Percentiles rank a stretch among this genome's conserved stretches.
Evolutionary conservation across 805 yeast species (phyloP).

Genomic region (Sugiyamaella qingdaonensis): DNA sequence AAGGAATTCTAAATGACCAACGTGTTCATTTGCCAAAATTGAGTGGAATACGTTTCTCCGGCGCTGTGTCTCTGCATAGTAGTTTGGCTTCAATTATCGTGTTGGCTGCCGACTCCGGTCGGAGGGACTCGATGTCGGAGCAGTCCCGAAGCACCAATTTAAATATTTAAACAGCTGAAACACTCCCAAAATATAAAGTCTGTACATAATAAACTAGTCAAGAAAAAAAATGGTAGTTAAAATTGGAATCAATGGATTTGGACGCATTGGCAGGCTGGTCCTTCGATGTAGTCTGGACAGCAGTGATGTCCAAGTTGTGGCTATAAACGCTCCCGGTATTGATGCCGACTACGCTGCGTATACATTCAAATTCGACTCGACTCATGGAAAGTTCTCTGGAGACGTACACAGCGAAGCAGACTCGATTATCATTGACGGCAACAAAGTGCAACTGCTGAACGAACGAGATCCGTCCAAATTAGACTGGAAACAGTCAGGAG

Average conservation of each 20-base stretch:
- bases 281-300: slow-evolving; percentile 73
- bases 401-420: slow-evolving; percentile 52
- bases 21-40: no score
- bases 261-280: slow-evolving; percentile 86
- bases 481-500: slow-evolving; percentile 82
- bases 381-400: slow-evolving; percentile 82
- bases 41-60: no score
- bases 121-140: background rate
- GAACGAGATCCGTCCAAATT: slow-evolving; percentile 81
- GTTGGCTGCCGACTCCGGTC: no score
- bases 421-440: slow-evolving; percentile 62
- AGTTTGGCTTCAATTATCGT: no score
- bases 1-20: no score
- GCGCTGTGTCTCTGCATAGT: no score
- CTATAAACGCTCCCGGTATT: slow-evolving; percentile 88
- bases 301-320: slow-evolving; percentile 73
- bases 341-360: slow-evolving; percentile 86
- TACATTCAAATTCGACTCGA: slow-evolving; percentile 92
- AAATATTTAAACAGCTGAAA: background rate
- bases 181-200: background rate
- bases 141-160: background rate
- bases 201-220: no score
- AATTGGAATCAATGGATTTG: slow-evolving; percentile 91
- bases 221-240: slow-evolving; percentile 41
- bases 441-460: slow-evolving; percentile 60